Percentiles rank a stretch among this genome's conserved stretches.
Conservation (phyloP, 228 moss, liverwort and hornwort species). For the Sphagnum fallax region DNA sequence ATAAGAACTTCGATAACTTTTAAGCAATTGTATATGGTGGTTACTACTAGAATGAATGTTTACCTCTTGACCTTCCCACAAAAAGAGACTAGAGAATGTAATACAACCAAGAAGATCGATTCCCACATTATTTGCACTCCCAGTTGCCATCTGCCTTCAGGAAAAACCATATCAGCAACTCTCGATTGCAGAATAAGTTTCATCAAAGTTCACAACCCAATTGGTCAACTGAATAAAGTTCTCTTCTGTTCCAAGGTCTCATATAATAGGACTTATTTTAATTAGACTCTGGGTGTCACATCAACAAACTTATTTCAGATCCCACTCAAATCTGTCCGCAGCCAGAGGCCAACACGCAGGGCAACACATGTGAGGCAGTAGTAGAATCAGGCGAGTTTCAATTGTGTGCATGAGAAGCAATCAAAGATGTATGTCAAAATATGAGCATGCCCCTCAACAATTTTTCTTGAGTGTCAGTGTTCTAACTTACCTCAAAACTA, state of each 20-base stretch:
- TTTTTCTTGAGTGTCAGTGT: not conserved
- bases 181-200: not conserved
- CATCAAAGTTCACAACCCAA: not conserved
- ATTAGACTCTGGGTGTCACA: no score
- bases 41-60: no score
- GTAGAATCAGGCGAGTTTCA: not conserved
- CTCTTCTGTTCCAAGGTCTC: no score
- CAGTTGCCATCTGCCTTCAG: conserved; percentile 1
- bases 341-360: no score
- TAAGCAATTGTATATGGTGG: no score
- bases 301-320: no score
- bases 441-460: not conserved
- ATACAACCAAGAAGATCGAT: conserved; percentile 4
- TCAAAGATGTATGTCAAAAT: not conserved
- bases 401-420: not conserved
- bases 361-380: no score
- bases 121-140: conserved; percentile 5
- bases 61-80: conserved; percentile 4
- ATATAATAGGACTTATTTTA: no score
- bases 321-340: no score
- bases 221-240: no score
- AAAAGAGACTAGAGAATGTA: conserved; percentile 1
- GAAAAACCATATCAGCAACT: not conserved
- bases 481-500: not conserved
- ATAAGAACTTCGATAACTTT: no score